Evolutionary conservation across 805 yeast genomes (phyloP).

Genomic region (Nakazawaea molendinolei): DNA sequence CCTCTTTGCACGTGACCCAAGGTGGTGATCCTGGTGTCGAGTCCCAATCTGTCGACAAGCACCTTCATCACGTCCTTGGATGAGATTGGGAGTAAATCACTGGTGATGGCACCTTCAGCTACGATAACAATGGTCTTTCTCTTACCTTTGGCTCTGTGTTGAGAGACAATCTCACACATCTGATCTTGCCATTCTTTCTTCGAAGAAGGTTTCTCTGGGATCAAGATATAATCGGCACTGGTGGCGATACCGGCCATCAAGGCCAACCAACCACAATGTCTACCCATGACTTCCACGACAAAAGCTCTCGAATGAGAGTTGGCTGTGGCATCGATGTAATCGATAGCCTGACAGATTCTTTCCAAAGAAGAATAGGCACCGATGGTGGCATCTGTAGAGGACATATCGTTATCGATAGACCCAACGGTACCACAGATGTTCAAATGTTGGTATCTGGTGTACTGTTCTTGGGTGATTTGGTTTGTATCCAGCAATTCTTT

Average conservation of each 20-base stretch:
- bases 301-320: conserved; percentile 78
- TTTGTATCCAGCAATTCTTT: conserved; percentile 44
- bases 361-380: conserved; percentile 78
- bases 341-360: conserved; percentile 68
- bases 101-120: conserved; percentile 78
- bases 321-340: conserved; percentile 81
- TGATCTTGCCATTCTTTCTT: conserved; percentile 60
- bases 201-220: conserved; percentile 73
- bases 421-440: conserved; percentile 75
- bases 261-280: conserved; percentile 88
- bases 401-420: conserved; percentile 81
- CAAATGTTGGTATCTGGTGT: conserved; percentile 43
- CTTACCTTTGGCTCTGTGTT: conserved; percentile 67
- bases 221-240: conserved; percentile 74
- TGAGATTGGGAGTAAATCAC: conserved; percentile 60
- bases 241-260: conserved; percentile 76
- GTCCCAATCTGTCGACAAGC: conserved; percentile 55
- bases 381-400: conserved; percentile 77
- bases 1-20: conserved; percentile 82
- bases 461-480: conserved; percentile 39
- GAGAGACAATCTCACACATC: conserved; percentile 52
- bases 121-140: conserved; percentile 75
- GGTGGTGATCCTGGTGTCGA: conserved; percentile 74
- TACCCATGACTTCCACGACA: conserved; percentile 83
- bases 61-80: conserved; percentile 60